Percentiles rank a stretch among this genome's conserved stretches.
Conservation (phyloP, 176 grass and related monocot species). For the Microstegium vimineum region DNA sequence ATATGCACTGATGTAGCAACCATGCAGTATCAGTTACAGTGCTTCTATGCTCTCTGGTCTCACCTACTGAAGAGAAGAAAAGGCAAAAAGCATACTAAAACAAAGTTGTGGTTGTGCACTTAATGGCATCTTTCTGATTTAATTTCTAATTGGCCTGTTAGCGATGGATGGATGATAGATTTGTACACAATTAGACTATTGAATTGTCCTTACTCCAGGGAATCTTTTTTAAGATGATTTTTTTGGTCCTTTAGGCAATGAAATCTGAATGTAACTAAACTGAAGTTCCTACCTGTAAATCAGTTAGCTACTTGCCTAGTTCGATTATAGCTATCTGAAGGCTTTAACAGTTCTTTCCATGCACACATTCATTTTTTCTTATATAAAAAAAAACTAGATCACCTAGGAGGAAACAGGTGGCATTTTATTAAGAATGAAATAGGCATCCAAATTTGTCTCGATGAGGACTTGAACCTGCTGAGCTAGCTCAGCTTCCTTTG, state of each 20-base stretch:
- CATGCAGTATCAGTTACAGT: neutral
- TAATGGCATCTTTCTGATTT: slow-evolving; percentile 21
- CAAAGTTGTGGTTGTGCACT: neutral
- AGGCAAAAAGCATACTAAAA: slow-evolving; percentile 1
- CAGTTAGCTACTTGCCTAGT: neutral
- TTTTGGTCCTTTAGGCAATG: neutral
- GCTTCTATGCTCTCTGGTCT: neutral
- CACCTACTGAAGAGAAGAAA: slow-evolving; percentile 15
- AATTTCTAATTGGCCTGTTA: slow-evolving; percentile 1
- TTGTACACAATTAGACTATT: slow-evolving; percentile 22
- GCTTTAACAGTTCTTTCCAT: neutral
- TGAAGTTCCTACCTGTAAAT: neutral
- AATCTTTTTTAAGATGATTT: neutral
- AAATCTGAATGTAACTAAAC: slow-evolving; percentile 10
- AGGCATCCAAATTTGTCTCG: neutral
- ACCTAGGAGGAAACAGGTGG: neutral
- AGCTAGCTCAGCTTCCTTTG: neutral
- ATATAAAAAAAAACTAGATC: neutral
- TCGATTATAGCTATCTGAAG: neutral
- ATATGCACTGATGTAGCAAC: neutral
- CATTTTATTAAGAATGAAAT: neutral
- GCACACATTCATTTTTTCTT: neutral
- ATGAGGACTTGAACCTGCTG: neutral
- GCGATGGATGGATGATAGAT: slow-evolving; percentile 11
- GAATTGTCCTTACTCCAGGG: neutral